phyloP scores from a whole-genome alignment of 768 basidiomycete species.

The Kondoa malvinella region DNA sequence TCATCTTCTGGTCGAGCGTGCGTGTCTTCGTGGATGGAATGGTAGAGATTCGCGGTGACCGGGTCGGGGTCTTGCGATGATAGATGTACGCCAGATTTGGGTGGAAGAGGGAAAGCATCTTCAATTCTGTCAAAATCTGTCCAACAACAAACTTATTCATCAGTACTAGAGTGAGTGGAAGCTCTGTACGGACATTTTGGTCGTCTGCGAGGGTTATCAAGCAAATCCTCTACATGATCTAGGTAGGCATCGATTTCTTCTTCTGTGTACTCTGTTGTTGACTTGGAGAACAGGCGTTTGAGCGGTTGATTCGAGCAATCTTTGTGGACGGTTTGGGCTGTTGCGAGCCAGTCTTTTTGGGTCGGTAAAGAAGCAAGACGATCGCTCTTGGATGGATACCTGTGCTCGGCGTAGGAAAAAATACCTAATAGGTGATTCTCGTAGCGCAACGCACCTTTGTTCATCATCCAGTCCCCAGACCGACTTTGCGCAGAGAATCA shows the following conservation, averaged over 20 bases:
- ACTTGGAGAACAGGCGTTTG: not conserved
- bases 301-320: not conserved
- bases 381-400: not conserved
- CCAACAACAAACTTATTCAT: too few species aligned
- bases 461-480: slow-evolving; percentile 13
- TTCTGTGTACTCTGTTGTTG: not conserved
- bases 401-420: too few species aligned
- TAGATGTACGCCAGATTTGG: not conserved
- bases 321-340: not conserved
- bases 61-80: not conserved
- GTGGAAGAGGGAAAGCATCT: not conserved
- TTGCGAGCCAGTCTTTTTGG: not conserved
- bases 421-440: not conserved
- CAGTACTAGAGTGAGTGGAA: not conserved
- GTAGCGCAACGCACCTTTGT: slow-evolving; percentile 6
- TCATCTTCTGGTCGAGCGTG: not conserved
- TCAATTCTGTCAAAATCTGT: not conserved
- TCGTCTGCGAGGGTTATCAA: not conserved
- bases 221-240: not conserved
- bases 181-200: not conserved
- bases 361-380: not conserved
- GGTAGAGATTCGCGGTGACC: not conserved
- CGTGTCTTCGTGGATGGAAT: not conserved
- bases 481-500: slow-evolving; percentile 7
- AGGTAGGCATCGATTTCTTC: slow-evolving; percentile 5